Evolutionary conservation across 2,329 filamentous ascomycete species (phyloP).

Genomic region (Waltergamsia citrina): DNA sequence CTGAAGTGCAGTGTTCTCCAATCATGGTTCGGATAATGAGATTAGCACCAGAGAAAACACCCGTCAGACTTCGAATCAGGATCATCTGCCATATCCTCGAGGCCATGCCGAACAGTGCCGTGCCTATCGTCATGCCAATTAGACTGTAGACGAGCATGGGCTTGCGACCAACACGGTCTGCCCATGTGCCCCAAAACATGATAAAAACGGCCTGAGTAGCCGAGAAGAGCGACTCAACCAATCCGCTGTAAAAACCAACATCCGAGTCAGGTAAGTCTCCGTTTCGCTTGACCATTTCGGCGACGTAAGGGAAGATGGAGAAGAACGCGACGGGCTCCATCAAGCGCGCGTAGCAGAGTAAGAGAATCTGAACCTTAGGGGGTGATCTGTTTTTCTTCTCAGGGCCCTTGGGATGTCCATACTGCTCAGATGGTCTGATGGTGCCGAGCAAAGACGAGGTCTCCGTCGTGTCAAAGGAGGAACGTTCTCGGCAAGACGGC

Average conservation of each 20-base stretch:
- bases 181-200: constrained; percentile 57
- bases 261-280: constrained; percentile 51
- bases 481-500: too few species aligned
- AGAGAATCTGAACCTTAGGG: constrained; percentile 51
- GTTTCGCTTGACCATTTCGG: constrained; percentile 62
- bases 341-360: constrained; percentile 64
- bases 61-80: constrained; percentile 58
- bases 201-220: constrained; percentile 67
- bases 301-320: constrained; percentile 73
- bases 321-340: constrained; percentile 75
- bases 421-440: too few species aligned
- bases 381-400: too few species aligned
- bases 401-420: too few species aligned
- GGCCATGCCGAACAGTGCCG: constrained; percentile 59
- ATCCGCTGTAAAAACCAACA: constrained; percentile 69
- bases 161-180: constrained; percentile 61
- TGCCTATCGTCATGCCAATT: constrained; percentile 50
- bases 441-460: too few species aligned
- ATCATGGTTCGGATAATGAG: constrained; percentile 73
- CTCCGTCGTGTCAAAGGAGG: too few species aligned
- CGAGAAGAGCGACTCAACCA: constrained; percentile 67
- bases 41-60: constrained; percentile 64
- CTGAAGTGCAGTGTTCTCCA: constrained; percentile 57
- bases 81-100: constrained; percentile 65
- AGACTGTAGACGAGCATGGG: constrained; percentile 62